Evolutionary conservation across 345 rosid species (phyloP), one percentile per base, ranked within the genome.

Genomic region (Eucalyptus globulus): DNA sequence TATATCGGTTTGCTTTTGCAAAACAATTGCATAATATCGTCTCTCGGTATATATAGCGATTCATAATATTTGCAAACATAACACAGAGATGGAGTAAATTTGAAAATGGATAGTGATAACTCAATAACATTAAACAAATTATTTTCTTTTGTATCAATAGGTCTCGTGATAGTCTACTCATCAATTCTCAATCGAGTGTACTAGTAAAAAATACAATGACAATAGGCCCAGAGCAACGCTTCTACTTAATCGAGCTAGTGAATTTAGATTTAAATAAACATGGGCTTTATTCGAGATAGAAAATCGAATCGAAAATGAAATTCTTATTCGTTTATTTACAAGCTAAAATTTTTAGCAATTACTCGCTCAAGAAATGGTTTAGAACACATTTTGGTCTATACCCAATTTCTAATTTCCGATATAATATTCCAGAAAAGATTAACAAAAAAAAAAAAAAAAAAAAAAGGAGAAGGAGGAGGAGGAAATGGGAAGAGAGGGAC

Each of bases 1-100:
- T 29, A 14, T n/a, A n/a, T 65, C 3, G 11, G 9, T 65, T n/a
- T 14, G 21, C 37, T 9, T 16, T 14, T 34, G 9, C 10, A 1
- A 14, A 65, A n/a, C 0, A 0, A 69, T 7, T 17, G 7, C 44
- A 69, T 31, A 4, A 14, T 67, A 16, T 31, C 6, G 0, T 16
- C 6, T 67, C 80, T 34, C 13, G 13, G 34, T 69, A 34, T 34
- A 69, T 16, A 17, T 69, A 31, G 6, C 1, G 24, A 17, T 2
- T 21, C 21, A 4, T 31, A 69, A 69, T 34, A 19, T 34, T 9
- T 9, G 24, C 11, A 21, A 34, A 69, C 13, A 16, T 3, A 11
- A 69, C 10, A 10, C 4, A 0, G 0, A 34, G 7, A 34, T 11
- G 6, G 4, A 3, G 1, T 69, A 69, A 37, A 69, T 69, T 9